Conservation (phyloP, 495 filamentous ascomycete genomes). For the Podospora pseudopauciseta region DNA sequence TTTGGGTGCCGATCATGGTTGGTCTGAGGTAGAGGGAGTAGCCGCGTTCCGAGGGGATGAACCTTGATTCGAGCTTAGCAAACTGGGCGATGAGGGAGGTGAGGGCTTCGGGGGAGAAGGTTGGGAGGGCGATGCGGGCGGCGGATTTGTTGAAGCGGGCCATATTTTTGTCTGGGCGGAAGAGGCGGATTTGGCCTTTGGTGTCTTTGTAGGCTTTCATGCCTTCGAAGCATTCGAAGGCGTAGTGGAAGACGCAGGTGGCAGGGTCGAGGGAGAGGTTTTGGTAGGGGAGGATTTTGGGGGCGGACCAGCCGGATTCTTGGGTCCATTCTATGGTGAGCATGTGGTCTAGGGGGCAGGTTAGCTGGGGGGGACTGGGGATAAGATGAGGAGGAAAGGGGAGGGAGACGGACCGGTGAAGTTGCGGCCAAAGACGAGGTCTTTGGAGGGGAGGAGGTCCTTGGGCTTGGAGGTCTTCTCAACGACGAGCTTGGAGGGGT, state of each 20-base stretch:
- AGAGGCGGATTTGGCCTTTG: conserved; percentile 70
- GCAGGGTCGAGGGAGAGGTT: conserved; percentile 94
- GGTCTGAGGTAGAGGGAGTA: conserved; percentile 94
- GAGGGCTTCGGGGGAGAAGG: conserved; percentile 65
- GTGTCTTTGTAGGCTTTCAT: conserved; percentile 96
- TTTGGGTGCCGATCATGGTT: conserved; percentile 95
- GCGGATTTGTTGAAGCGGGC: conserved; percentile 83
- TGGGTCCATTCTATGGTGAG: conserved; percentile 92
- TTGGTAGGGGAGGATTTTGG: conserved; percentile 87
- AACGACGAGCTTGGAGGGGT: conserved; percentile 70
- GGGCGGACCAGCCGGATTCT: conserved; percentile 66
- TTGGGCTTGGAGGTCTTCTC: conserved; percentile 74
- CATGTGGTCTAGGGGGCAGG: conserved; percentile 74
- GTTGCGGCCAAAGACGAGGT: conserved; percentile 79
- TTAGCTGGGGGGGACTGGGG: not conserved
- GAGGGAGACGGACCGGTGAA: conserved; percentile 66
- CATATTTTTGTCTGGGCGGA: conserved; percentile 98
- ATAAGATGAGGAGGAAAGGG: not conserved
- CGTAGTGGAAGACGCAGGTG: conserved; percentile 97
- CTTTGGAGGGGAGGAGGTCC: conserved; percentile 62
- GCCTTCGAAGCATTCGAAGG: conserved; percentile 94
- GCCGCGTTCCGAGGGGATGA: conserved; percentile 79
- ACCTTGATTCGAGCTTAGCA: conserved; percentile 74
- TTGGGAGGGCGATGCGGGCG: conserved; percentile 85
- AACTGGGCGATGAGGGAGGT: conserved; percentile 78